These are phyloP conservation scores for Eremochloa ophiuroides DNA, from an alignment of 176 grass and related monocot species.

Conservation along the genomic window DNA sequence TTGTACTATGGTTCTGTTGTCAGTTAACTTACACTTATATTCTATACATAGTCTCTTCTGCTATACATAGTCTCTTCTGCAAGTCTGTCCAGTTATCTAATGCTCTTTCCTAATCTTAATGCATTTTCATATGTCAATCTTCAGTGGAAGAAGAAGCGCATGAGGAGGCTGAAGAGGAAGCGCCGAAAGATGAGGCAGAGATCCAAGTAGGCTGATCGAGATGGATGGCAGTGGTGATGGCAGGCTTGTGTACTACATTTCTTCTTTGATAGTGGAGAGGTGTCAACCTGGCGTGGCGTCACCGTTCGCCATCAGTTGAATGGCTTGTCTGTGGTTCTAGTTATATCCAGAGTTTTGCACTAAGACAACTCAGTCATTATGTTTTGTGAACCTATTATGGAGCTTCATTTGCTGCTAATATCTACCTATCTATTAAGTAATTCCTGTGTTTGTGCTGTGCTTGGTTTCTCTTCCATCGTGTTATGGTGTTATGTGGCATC, in stretches of 20 bases:
- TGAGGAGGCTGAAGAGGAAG: constrained; percentile 99
- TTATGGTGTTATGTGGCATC: background rate
- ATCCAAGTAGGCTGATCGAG: constrained; percentile 64
- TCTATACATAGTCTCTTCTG: background rate
- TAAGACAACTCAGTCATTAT: background rate
- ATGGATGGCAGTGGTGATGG: background rate
- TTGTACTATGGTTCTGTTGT: background rate
- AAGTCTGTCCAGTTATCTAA: no score
- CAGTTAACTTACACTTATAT: background rate
- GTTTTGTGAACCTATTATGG: constrained; percentile 27
- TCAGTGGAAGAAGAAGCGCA: constrained; percentile 99
- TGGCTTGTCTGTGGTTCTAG: constrained; percentile 34
- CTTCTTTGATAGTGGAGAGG: background rate
- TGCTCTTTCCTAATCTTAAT: background rate
- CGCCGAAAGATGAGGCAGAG: constrained; percentile 98
- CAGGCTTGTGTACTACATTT: background rate
- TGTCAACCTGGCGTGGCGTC: background rate
- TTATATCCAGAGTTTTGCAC: constrained; percentile 26
- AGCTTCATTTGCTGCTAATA: constrained; percentile 33
- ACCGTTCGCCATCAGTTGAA: background rate
- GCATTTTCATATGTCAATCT: background rate
- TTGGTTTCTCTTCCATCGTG: background rate
- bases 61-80: background rate
- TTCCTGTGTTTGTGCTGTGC: background rate
- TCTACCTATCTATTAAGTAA: background rate